Conservation (phyloP, 1,284 basidiomycete species). For the Malassezia vespertilionis region DNA sequence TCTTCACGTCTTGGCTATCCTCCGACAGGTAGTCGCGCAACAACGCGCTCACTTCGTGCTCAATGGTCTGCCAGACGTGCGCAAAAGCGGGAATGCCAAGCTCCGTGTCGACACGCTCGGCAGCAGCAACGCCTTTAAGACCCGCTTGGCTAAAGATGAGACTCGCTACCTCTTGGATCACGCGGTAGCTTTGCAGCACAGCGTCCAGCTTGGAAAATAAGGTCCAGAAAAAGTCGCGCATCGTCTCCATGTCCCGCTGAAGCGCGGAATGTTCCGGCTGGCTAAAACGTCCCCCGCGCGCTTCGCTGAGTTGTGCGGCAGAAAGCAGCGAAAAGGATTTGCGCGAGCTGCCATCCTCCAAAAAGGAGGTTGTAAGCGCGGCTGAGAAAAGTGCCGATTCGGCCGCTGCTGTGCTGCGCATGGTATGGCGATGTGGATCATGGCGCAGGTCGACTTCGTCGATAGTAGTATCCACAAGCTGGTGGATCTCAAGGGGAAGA, state of each 20-base stretch:
- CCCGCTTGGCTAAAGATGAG: constrained; percentile 27
- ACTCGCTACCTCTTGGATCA: constrained; percentile 69
- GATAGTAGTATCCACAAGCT: constrained; percentile 72
- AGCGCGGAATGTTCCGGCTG: constrained; percentile 29
- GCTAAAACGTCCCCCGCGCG: constrained; percentile 19
- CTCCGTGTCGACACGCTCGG: constrained; percentile 13
- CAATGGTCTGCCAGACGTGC: constrained; percentile 84
- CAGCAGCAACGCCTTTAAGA: constrained; percentile 17
- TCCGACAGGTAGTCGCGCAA: constrained; percentile 83
- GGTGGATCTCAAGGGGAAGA: constrained; percentile 70
- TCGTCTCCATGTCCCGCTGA: constrained; percentile 39
- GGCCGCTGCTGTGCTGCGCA: constrained; percentile 58
- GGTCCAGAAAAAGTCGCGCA: constrained; percentile 89
- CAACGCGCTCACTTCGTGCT: constrained; percentile 68
- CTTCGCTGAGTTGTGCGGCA: constrained; percentile 5
- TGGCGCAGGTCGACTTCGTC: constrained; percentile 63
- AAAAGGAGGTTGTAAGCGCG: constrained; percentile 12
- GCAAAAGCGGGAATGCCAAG: constrained; percentile 50
- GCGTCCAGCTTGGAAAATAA: constrained; percentile 91
- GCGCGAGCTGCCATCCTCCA: constrained; percentile 16
- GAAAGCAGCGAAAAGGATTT: constrained; percentile 22
- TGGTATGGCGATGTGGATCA: constrained; percentile 51
- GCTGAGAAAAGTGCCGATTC: constrained; percentile 51
- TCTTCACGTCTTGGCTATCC: constrained; percentile 66
- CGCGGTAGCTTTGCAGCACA: constrained; percentile 80